Conservation (phyloP, 352 stramenopile genomes). For the Globisporangium paroecandrum region DNA sequence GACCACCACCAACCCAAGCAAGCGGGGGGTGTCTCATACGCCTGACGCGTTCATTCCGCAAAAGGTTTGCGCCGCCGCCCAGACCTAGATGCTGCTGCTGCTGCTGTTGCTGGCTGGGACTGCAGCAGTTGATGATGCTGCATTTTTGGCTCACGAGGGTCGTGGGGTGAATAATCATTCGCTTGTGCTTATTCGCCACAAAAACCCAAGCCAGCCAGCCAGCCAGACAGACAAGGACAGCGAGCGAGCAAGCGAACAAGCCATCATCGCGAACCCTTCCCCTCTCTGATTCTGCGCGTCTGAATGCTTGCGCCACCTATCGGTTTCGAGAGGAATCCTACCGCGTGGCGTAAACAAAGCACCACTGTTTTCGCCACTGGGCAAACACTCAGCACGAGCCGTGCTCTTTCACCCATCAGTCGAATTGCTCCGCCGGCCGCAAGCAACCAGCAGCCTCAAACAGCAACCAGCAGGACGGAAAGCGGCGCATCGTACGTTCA, state of each 20-base stretch:
- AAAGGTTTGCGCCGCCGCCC: neutral
- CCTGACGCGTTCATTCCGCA: neutral
- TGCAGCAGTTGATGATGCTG: neutral
- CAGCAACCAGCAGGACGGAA: too few relatives aligned
- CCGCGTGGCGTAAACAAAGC: constrained; percentile 3
- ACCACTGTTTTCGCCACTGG: constrained; percentile 1
- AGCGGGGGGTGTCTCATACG: neutral
- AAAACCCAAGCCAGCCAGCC: too few relatives aligned
- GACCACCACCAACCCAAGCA: neutral
- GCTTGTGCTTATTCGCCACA: neutral
- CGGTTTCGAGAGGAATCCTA: constrained; percentile 5
- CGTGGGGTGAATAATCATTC: neutral
- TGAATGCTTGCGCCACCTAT: constrained; percentile 15
- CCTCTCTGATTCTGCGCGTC: constrained; percentile 3
- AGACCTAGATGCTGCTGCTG: neutral
- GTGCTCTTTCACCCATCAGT: constrained; percentile 19
- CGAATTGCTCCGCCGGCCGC: neutral
- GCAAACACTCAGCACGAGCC: constrained; percentile 5
- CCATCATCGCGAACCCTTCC: constrained; percentile 5
- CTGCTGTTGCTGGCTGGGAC: neutral
- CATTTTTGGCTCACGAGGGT: neutral
- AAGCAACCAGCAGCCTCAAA: neutral
- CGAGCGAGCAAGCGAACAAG: neutral
- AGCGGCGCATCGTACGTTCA: neutral
- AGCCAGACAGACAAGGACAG: neutral